These are phyloP conservation scores for Gynostemma pentaphyllum DNA, from an alignment of 306 rosid genomes.

Conservation along the genomic window DNA sequence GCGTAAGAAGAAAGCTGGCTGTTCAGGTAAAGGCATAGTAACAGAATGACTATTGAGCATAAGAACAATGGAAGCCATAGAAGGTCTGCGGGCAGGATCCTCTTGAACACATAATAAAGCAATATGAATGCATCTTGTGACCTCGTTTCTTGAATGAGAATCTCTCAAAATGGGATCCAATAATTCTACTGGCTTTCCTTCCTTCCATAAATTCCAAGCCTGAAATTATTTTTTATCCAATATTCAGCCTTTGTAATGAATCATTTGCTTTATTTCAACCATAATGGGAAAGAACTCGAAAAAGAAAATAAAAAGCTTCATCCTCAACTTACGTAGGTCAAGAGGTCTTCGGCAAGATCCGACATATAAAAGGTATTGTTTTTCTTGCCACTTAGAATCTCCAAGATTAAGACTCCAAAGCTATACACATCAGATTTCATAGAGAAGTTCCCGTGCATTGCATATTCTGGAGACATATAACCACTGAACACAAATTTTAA, in stretches of 20 bases:
- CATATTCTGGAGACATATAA: constrained; percentile 16
- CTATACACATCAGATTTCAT: constrained; percentile 16
- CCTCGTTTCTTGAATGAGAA: constrained; percentile 15
- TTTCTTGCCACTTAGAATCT: constrained; percentile 16
- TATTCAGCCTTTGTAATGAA: no score
- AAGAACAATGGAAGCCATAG: constrained; percentile 18
- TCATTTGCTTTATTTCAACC: background rate
- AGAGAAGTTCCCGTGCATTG: constrained; percentile 8
- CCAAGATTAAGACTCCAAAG: constrained; percentile 16
- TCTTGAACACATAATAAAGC: constrained; percentile 24
- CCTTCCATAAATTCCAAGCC: constrained; percentile 26
- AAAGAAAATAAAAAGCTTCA: background rate
- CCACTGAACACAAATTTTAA: background rate
- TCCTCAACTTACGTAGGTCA: constrained; percentile 10
- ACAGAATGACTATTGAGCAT: constrained; percentile 13
- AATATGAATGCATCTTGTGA: constrained; percentile 21
- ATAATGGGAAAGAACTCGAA: background rate
- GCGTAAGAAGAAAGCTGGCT: background rate
- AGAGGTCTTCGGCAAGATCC: background rate
- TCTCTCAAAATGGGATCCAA: constrained; percentile 13
- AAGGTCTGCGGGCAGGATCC: constrained; percentile 16
- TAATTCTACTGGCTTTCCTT: constrained; percentile 3
- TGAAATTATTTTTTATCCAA: no score
- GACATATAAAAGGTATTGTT: constrained; percentile 1
- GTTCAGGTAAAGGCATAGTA: background rate